Base-by-base conservation (phyloP, 2,329 filamentous ascomycete species). In the Epichloe scottii region DNA sequence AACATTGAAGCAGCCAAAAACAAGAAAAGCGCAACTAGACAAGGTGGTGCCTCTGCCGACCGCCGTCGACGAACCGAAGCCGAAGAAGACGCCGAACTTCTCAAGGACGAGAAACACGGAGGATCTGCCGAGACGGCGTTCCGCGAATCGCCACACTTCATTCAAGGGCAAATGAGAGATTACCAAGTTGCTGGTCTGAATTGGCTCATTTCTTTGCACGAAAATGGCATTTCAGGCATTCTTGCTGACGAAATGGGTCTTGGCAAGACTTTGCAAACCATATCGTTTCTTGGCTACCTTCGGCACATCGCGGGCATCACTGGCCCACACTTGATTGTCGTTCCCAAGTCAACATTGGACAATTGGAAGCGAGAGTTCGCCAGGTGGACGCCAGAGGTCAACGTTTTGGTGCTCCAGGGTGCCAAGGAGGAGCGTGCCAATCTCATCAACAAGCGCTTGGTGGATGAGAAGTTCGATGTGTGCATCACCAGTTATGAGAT, bases 401-500 rank as follows among this genome's bases (percentile, higher is more conserved):
- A 96, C 60, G 88, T 97, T 23, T 72, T 98, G 38, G 89, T 98
- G 11, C 77, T 98, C 7, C 93, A 97, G 66, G 93, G 93, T 56
- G 87, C 86, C 55, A 98, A 98, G 67, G 93, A 98, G 8, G 89
- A 96, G 69, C 87, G 93, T 43, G 81, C 89, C 55, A 75, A 81
- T 46, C 76, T 98, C 50, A 97, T 98, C 67, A 88, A 89, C 57
- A 88, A 95, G 15, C 86, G 88, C 4, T 76, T 98, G n/a, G 77
- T 94, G 17, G 87, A 94, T 53, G 89, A 96, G 66, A 88, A 95
- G 58, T 98, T 98, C 59, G 93, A 98, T 62, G 91, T 97, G 17
- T 96, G 91, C 71, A 87, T 98, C 65, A 98, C 93, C 14, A 96
- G 90, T 66, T 98, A 98, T 71, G 93, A 98, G 68, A 97, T 98